These are phyloP conservation scores for Dothistroma septosporum DNA, from an alignment of 2,329 filamentous ascomycete species.

Conservation along the genomic window DNA sequence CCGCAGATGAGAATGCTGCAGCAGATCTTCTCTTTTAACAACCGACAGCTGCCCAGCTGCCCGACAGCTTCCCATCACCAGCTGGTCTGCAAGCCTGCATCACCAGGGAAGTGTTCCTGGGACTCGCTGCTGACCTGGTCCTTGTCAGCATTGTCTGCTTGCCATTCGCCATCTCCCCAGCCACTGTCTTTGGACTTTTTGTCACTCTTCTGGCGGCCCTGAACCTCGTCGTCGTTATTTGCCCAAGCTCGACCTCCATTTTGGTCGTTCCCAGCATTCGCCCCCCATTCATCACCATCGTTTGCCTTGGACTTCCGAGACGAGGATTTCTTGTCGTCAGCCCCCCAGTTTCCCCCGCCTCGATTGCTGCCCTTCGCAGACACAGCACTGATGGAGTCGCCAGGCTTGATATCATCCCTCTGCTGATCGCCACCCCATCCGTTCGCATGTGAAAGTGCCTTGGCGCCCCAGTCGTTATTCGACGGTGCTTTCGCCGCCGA, in stretches of 20 bases:
- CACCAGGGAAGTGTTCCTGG: constrained; percentile 9
- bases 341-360: constrained; percentile 1
- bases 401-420: constrained; percentile 5
- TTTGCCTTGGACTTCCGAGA: background rate
- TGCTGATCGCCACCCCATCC: background rate
- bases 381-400: constrained; percentile 10
- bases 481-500: constrained; percentile 5
- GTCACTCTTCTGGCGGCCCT: too few relatives aligned
- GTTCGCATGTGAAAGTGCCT: background rate
- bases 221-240: too few relatives aligned
- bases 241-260: too few relatives aligned
- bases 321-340: background rate
- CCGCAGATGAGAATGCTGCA: too few relatives aligned
- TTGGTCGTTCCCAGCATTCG: background rate
- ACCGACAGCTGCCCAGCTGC: background rate
- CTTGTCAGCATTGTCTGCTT: constrained; percentile 1
- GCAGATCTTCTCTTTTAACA: constrained; percentile 2
- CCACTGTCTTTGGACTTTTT: too few relatives aligned
- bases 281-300: background rate
- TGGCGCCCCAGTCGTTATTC: background rate
- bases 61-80: background rate
- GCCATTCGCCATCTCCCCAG: constrained; percentile 6
- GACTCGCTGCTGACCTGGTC: constrained; percentile 3
- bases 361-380: background rate
- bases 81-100: constrained; percentile 11